Base-by-base conservation (phyloP, 2,329 filamentous ascomycete genomes). In the Graphilbum fragrans region DNA sequence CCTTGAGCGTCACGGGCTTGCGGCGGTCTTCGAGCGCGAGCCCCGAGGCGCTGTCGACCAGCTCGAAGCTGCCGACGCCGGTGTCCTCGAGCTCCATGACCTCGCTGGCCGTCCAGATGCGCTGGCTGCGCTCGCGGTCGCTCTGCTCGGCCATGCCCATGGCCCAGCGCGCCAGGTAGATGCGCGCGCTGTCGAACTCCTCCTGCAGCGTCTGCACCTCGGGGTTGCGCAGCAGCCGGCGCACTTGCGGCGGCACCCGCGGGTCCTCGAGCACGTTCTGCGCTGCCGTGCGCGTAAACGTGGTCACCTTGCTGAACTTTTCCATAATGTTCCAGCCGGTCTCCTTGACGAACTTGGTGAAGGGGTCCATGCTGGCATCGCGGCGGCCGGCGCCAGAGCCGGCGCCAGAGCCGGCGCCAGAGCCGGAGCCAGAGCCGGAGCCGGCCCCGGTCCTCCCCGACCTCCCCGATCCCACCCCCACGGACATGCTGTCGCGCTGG, bases 111-210 rank as follows among this genome's bases (percentile, higher is more conserved):
- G 88, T 95, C 84, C 87, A 98, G 55, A 94, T 88, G 37, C 88
- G 72, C 58, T 88, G 82, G 39, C 79, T 84, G 20, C 82, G 70
- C 52, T 98, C 92, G 32, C 79, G 72, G 55, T 98, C 92, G 53
- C 88, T 90, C 64, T 98, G 92, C 58, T 98, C 93, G 0, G 92
- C 88, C 49, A 98, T 94, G 8, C 87, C 87, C 92, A 98, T 96
- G 3, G 92, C 92, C 92, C 92, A 98, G 48, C 92, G 74, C 19
- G 92, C 92, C 32, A 98, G 70, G 56, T 98, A 98, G 45, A 98
- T 72, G 49, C 92, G 76, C 4, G 93, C 92, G 53, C 87, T 94
- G 65, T 98, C 93, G 52, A 95, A 98, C 56, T 98, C 93, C 45
- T 96, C 88, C 56, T 95, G 88, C 19, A 98, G 60, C 0, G 85